Evolutionary conservation across 768 basidiomycete genomes (phyloP), one percentile per base, ranked within the genome.

Genomic region (Porphyrellus cyaneotinctus): DNA sequence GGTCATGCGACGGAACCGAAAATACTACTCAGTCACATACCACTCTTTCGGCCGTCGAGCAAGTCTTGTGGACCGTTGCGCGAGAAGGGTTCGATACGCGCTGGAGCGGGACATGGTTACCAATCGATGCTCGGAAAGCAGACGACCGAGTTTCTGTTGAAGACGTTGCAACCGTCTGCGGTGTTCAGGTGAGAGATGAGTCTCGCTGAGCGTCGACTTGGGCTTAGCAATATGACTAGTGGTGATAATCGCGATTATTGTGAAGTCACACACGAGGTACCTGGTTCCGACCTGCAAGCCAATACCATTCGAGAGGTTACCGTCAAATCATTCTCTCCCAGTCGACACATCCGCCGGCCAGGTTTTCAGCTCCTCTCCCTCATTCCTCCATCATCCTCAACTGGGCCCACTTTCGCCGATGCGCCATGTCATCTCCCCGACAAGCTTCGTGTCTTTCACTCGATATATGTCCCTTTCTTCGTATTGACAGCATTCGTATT

Each of bases 191-290:
- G 44, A 59, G 44, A 59, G 76, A 59, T 23, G 24, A n/a, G 17
- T 11, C 22, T 33, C 17, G 13, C 46, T 23, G 42, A 28, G 38
- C 1, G n/a, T 36, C 22, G 20, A 44, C 24, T 38, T n/a, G 24
- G 15, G 1, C 7, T 31, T 15, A 17, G 28, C 52, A 33, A 54
- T 12, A 4, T 23, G 41, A 23, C 12, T 57, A 90, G 89, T 62
- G 94, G 85, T 7, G 92, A 97, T 70, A 90, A 95, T 67, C 88
- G 91, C 45, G 94, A 97, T 69, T 90, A 90, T 61, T 97, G 94
- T 62, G 89, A 91, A 58, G 78, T 86, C 61, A 71, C 69, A 22
- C 88, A 90, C 66, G 70, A 71, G 31, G 57, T 72, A 10, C 63
- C 67, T 4, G 59, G 55, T n/a, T 55, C 59, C 18, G 62, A 67